Conservation (phyloP, 352 stramenopile genomes). For the Thalassiosira livingstoniorum region DNA sequence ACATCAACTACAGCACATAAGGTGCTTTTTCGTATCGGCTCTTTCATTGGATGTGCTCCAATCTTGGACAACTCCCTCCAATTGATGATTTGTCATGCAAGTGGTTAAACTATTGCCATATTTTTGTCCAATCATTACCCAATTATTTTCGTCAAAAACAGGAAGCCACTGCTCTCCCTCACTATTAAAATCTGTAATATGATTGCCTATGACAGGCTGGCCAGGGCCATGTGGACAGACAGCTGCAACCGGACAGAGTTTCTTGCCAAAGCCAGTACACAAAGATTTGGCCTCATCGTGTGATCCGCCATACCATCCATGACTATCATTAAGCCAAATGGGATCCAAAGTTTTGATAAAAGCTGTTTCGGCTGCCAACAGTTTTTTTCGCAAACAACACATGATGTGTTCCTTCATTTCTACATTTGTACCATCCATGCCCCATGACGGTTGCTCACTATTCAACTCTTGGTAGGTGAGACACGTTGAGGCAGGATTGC, state of each 20-base stretch:
- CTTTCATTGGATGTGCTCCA: conserved; percentile 44
- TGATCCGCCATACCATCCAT: conserved; percentile 30
- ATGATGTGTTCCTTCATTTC: conserved; percentile 34
- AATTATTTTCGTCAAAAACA: conserved; percentile 45
- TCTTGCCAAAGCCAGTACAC: conserved; percentile 15
- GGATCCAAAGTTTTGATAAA: conserved; percentile 13
- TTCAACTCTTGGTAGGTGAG: conserved; percentile 23
- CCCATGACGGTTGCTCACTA: conserved; percentile 18
- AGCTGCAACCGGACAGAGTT: conserved; percentile 36
- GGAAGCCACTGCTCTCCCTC: conserved; percentile 60
- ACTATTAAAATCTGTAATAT: conserved; percentile 11
- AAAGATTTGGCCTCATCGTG: neutral
- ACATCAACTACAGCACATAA: conserved; percentile 64
- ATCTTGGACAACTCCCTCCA: conserved; percentile 30
- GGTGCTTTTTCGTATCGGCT: conserved; percentile 40
- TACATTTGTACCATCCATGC: conserved; percentile 1
- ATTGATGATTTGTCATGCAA: conserved; percentile 42
- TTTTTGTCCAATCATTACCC: conserved; percentile 47
- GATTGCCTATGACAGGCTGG: conserved; percentile 17
- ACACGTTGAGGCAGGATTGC: conserved; percentile 16
- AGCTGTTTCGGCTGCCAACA: conserved; percentile 1
- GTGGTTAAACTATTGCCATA: conserved; percentile 26
- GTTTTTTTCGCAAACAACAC: conserved; percentile 17
- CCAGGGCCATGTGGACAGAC: conserved; percentile 41
- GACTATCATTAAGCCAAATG: conserved; percentile 10